Base-by-base conservation (phyloP, 129 eudicot genomes). In the Dittrichia graveolens region DNA sequence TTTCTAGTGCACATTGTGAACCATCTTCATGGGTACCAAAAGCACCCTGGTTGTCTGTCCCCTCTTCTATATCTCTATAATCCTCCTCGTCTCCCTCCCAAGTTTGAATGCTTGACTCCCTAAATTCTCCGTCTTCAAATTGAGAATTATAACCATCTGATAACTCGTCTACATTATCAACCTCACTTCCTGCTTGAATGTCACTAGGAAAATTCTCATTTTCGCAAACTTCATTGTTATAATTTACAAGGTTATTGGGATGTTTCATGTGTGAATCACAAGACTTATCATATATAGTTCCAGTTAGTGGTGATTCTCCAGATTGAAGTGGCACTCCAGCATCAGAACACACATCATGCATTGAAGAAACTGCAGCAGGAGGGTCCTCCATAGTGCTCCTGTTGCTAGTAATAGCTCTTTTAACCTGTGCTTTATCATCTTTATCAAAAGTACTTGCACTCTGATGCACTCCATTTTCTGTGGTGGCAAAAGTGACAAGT, bases 41-140 rank as follows among this genome's bases (percentile, higher is more conserved):
- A 39, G 63, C 35, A 73, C 19, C 78, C 16, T 4, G 53, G 39
- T 77, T 43, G 3, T 65, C 61, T 13, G 49, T 57, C 37, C 2
- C 67, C 52, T 67, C 56, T 45, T 61, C 82, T 13, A 39, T 47
- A 64, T 82, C 80, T 61, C 59, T 57, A 52, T 78, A 55, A 34
- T 72, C 72, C 14, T 40, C 68, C 3, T 78, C 80, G 2, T 45
- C 45, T 55, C 71, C 80, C 58, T 82, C 77, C 83, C 83, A 74
- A 9, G 77, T 19, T 18, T 57, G 77, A 43, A 67, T 71, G 65
- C 55, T 78, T 42, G 78, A 49, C 62, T 82, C 86, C 50, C 80
- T 61, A 9, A 74, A 53, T 64, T 82, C 86, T 18, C 86, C 83
- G 63, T 78, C 83, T 78, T 82, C 83, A 13, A 59, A 82, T 9